Percentiles rank a stretch among this genome's conserved stretches.
These are phyloP conservation scores for Leccinellum luteum DNA, from an alignment of 768 basidiomycete species.

Conservation along the genomic window DNA sequence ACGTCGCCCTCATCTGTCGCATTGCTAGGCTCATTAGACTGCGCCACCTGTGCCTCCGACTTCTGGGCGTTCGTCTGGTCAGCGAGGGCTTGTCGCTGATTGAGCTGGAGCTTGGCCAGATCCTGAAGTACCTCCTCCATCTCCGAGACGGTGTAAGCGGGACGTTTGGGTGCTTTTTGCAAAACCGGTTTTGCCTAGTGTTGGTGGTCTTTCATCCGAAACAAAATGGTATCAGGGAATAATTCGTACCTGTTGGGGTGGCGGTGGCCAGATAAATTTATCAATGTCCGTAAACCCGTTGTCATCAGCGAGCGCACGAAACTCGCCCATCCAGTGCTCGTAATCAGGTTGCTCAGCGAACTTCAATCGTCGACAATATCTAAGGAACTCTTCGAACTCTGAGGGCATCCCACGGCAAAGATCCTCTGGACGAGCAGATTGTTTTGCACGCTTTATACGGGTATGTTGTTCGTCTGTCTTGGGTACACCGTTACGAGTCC, in stretches of 20 bases:
- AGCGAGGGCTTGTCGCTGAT: constrained; percentile 47
- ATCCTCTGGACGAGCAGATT: constrained; percentile 56
- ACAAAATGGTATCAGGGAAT: not conserved
- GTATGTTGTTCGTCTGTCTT: constrained; percentile 64
- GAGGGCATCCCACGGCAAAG: constrained; percentile 66
- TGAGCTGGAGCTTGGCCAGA: constrained; percentile 57
- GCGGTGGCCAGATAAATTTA: constrained; percentile 73
- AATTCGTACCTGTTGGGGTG: constrained; percentile 33
- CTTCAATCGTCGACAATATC: constrained; percentile 65
- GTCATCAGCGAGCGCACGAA: constrained; percentile 57
- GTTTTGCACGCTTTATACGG: constrained; percentile 63
- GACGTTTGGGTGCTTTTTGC: constrained; percentile 14
- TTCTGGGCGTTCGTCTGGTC: constrained; percentile 45
- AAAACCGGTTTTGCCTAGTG: constrained; percentile 31
- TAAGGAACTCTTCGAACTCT: constrained; percentile 74
- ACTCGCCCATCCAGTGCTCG: constrained; percentile 59
- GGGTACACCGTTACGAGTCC: constrained; percentile 81
- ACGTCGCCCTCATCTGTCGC: constrained; percentile 26
- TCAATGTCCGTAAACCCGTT: constrained; percentile 57
- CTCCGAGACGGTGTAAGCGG: constrained; percentile 36
- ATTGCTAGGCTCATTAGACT: constrained; percentile 31
- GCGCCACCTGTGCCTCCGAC: constrained; percentile 33
- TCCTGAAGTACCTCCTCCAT: constrained; percentile 58
- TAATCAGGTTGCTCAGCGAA: constrained; percentile 75
- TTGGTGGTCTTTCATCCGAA: not conserved